Evolutionary conservation across 2,329 filamentous ascomycete species (phyloP).

Genomic region (Diaporthe eres): DNA sequence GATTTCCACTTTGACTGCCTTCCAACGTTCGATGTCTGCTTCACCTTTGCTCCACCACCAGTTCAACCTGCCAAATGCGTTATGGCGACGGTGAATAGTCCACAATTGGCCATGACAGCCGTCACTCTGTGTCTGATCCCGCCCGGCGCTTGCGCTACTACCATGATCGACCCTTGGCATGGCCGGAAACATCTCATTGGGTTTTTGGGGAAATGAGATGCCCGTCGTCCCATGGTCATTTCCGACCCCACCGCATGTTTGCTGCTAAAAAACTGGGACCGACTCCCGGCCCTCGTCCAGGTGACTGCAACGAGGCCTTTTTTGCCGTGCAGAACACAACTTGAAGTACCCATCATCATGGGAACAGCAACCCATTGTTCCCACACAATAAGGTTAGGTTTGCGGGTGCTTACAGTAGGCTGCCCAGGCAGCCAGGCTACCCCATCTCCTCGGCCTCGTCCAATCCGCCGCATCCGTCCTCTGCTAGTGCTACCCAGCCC

Average conservation of each 20-base stretch:
- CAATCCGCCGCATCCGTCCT: not conserved
- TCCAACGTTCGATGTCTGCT: not conserved
- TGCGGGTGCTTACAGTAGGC: conserved; percentile 25
- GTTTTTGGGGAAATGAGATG: conserved; percentile 24
- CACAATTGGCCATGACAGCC: conserved; percentile 9
- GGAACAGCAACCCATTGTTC: not conserved
- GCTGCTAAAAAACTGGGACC: conserved; percentile 3
- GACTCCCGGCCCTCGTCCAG: conserved; percentile 23
- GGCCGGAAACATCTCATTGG: conserved; percentile 23
- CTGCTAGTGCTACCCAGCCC: not conserved
- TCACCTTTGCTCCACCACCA: not conserved
- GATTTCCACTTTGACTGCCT: not conserved
- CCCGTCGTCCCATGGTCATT: conserved; percentile 10
- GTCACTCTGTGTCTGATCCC: conserved; percentile 17
- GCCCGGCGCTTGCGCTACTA: conserved; percentile 15
- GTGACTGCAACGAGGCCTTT: conserved; percentile 6
- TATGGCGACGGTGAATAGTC: not conserved
- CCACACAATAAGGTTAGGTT: conserved; percentile 34
- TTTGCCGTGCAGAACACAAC: not conserved
- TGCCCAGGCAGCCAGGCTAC: not conserved
- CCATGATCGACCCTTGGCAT: conserved; percentile 21
- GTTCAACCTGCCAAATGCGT: not conserved
- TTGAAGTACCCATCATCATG: not conserved
- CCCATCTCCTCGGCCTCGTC: conserved; percentile 2
- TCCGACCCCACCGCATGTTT: conserved; percentile 8